Conservation (phyloP, 2,329 filamentous ascomycete genomes). For the Cytospora piceicola region DNA sequence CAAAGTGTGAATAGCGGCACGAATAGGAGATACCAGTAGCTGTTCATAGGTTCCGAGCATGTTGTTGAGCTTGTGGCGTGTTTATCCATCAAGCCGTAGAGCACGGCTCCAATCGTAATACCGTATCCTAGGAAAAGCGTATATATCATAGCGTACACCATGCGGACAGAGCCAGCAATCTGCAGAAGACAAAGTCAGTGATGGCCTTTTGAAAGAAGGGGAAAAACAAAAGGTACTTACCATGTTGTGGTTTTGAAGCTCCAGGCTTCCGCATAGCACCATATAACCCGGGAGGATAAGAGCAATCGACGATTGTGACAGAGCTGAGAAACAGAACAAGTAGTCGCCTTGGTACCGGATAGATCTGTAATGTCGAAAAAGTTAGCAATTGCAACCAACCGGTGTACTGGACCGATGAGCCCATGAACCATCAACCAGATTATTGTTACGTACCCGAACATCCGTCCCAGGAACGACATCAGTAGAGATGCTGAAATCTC, state of each 20-base stretch:
- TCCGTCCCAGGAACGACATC: conserved; percentile 71
- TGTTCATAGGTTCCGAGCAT: conserved; percentile 50
- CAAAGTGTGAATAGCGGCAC: conserved; percentile 71
- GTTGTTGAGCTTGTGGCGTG: conserved; percentile 53
- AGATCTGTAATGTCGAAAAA: conserved; percentile 56
- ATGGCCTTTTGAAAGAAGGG: background rate
- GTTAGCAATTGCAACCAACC: background rate
- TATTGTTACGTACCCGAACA: conserved; percentile 52
- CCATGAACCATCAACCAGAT: background rate
- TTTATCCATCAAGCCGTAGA: conserved; percentile 65
- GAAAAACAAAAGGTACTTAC: background rate
- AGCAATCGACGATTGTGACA: conserved; percentile 74
- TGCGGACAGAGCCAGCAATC: conserved; percentile 71
- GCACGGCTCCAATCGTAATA: conserved; percentile 67
- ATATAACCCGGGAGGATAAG: conserved; percentile 75
- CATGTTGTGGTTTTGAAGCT: conserved; percentile 70
- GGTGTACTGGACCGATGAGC: background rate
- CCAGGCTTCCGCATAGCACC: conserved; percentile 60
- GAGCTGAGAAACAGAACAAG: conserved; percentile 71
- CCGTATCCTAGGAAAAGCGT: conserved; percentile 74
- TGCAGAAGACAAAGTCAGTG: background rate
- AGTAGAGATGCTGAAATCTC: conserved; percentile 58
- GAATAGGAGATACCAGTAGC: conserved; percentile 58
- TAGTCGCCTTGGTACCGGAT: conserved; percentile 53
- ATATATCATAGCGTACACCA: conserved; percentile 77